phyloP scores from a whole-genome alignment of 1,284 basidiomycete genomes.

The Sporisorium iseilematis-ciliati region DNA sequence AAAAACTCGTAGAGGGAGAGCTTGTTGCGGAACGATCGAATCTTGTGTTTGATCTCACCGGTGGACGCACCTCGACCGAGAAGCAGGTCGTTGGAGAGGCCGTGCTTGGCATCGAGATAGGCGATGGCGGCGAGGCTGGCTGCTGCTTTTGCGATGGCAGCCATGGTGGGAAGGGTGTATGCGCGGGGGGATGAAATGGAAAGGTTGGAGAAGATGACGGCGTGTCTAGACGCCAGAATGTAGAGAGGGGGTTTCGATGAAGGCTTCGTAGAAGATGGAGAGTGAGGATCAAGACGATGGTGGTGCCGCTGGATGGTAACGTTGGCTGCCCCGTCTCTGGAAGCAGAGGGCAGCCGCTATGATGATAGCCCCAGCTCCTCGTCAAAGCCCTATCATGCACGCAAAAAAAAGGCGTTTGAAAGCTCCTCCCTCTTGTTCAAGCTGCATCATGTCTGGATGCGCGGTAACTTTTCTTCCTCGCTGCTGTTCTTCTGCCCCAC shows the following conservation, averaged over 20 bases:
- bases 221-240: too few species aligned
- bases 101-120: constrained; percentile 65
- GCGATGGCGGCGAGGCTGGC: constrained; percentile 57
- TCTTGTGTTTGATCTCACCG: constrained; percentile 46
- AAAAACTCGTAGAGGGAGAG: constrained; percentile 61
- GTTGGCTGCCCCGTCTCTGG: too few species aligned
- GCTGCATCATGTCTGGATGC: not conserved
- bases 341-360: too few species aligned
- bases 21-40: constrained; percentile 47
- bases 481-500: not conserved
- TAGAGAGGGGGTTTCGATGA: too few species aligned
- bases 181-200: not conserved
- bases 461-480: not conserved
- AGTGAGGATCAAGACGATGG: too few species aligned
- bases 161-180: constrained; percentile 14
- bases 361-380: not conserved
- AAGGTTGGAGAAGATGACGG: not conserved
- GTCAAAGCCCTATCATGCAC: not conserved
- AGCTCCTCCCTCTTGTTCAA: not conserved
- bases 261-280: too few species aligned
- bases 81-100: constrained; percentile 46
- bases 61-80: constrained; percentile 36
- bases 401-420: constrained; percentile 2
- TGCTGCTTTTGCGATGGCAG: constrained; percentile 56
- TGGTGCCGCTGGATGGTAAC: too few species aligned